Evolutionary conservation across 1,139 yeast species (phyloP).

Genomic region (Kodamaea sp.): DNA sequence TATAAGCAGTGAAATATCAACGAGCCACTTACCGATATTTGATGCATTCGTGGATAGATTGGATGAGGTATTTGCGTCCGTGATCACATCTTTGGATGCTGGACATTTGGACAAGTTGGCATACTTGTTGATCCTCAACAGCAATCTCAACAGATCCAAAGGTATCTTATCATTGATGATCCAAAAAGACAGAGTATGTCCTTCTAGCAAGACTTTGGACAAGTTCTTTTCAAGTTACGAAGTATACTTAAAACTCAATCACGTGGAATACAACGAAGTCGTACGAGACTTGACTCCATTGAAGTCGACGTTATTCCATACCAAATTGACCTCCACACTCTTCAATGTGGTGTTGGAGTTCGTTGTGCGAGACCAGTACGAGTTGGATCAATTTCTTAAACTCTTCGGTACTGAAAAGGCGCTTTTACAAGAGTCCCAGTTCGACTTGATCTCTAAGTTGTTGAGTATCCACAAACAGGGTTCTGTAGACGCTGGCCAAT

Average conservation of each 20-base stretch:
- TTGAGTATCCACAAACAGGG: slow-evolving; percentile 11
- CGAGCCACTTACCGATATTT: slow-evolving; percentile 1
- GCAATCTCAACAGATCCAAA: slow-evolving; percentile 21
- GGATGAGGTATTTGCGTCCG: slow-evolving; percentile 3
- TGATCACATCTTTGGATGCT: slow-evolving; percentile 17
- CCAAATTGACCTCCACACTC: slow-evolving; percentile 18
- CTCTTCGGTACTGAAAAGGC: slow-evolving; percentile 15
- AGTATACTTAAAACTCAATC: slow-evolving; percentile 7
- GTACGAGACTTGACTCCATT: slow-evolving; percentile 28
- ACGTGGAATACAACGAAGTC: slow-evolving; percentile 6
- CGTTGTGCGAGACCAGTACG: slow-evolving; percentile 25
- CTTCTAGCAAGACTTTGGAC: slow-evolving; percentile 28
- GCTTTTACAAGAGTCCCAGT: slow-evolving; percentile 16
- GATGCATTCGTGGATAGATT: slow-evolving; percentile 8
- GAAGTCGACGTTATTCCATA: slow-evolving; percentile 34
- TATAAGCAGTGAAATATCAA: slow-evolving; percentile 8
- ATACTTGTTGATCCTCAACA: slow-evolving; percentile 21
- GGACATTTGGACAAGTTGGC: slow-evolving; percentile 30
- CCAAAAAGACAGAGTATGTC: slow-evolving; percentile 20
- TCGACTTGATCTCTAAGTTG: slow-evolving; percentile 16
- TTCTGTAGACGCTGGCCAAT: not conserved
- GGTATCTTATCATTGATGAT: slow-evolving; percentile 22
- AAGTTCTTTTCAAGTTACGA: slow-evolving; percentile 11
- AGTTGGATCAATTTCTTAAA: slow-evolving; percentile 33
- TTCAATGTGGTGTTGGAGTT: slow-evolving; percentile 25